A percentile compares a stretch with the other conserved stretches of the same genome.
Evolutionary conservation across 225 moss, liverwort and hornwort genomes (phyloP).

Genomic region (Antitrichia curtipendula): DNA sequence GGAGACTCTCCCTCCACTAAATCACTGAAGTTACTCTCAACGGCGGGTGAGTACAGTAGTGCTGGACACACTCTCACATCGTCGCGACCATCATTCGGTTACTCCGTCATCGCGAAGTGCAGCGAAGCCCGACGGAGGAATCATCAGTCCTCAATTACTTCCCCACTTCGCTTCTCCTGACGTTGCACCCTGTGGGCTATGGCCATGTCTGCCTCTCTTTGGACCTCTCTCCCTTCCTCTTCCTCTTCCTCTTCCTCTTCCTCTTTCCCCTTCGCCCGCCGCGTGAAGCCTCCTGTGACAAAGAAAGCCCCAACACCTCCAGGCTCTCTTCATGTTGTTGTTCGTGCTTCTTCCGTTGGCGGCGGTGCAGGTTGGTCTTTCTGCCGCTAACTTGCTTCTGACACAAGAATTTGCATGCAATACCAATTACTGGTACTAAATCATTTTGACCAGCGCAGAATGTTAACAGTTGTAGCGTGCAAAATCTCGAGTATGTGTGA

Average conservation of each 20-base stretch:
- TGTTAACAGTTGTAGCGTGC: neutral
- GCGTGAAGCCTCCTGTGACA: neutral
- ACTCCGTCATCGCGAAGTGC: neutral
- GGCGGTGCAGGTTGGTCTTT: neutral
- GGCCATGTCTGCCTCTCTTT: neutral
- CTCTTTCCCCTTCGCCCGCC: neutral
- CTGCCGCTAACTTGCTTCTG: neutral
- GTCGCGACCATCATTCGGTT: neutral
- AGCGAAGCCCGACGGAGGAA: neutral
- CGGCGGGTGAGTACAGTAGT: neutral
- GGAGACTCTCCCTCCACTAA: neutral
- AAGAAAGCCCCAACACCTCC: neutral
- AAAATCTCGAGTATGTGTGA: neutral
- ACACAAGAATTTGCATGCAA: neutral
- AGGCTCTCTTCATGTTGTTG: neutral
- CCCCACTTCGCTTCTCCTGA: neutral
- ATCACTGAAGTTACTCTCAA: neutral
- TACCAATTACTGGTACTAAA: neutral
- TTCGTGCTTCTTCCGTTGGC: neutral
- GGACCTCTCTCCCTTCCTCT: neutral
- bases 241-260: neutral
- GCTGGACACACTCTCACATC: neutral
- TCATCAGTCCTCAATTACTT: no score
- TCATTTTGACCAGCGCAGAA: neutral
- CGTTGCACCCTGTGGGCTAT: neutral